Evolutionary conservation across 2,329 filamentous ascomycete genomes (phyloP), one percentile per base, ranked within the genome.

Genomic region (Coniochaeta ligniaria): DNA sequence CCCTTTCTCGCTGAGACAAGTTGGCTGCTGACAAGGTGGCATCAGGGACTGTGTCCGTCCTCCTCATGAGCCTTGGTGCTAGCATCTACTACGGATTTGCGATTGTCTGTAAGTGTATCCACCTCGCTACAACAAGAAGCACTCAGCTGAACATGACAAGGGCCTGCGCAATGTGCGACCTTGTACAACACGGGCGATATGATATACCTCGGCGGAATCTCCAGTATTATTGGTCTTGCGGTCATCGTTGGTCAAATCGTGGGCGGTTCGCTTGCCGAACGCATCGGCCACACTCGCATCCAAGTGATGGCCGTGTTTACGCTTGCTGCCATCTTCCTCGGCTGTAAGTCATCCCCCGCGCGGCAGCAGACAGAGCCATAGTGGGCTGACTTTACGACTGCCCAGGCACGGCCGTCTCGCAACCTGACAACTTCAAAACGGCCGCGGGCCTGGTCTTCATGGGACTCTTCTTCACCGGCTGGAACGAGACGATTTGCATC

Each of bases 11-110:
- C 5, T 41, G 16, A 41, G 16, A 22, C 5, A 22, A 28, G 26
- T 31, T 52, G 14, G 26, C 8, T 2, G 16, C 47, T 52, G 26
- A 52, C 47, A 31, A 28, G 26, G 22, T 26, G 22, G 8, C 17
- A n/a, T 52, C 24, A 52, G 47, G 47, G 47, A 28, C 47, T 12
- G 47, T 52, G 2, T 31, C 66, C 17, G 63, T 63, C 60, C 58
- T 72, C n/a, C 63, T 69, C 33, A 65, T 70, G 12, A 67, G 67
- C 9, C 61, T 72, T n/a, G 72, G 67, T 5, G 71, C 71, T 7
- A 65, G 67, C 16, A 68, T 74, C 33, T 74, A 72, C 63, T 73
- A 74, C 61, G 67, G 69, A 1, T 69, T 71, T 56, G 66, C 69
- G 14, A 70, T 74, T 57, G 64, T 74, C 22, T 66, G 64, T 59